phyloP scores from a whole-genome alignment of 768 basidiomycete genomes.

The Auricularia heimuer region DNA sequence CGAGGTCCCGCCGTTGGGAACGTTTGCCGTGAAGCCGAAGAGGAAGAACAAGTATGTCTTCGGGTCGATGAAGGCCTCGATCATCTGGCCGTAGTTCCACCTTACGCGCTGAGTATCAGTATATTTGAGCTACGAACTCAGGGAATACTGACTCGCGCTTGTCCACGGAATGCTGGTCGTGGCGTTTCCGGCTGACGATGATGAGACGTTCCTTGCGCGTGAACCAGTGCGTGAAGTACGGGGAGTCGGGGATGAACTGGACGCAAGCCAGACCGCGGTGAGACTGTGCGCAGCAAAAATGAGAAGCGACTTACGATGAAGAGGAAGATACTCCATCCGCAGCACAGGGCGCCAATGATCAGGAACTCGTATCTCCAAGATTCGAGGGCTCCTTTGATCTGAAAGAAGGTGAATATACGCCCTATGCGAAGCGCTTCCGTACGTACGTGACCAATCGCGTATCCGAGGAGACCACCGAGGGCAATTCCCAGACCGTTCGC shows the following conservation, averaged over 20 bases:
- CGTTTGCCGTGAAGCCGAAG: constrained; percentile 21
- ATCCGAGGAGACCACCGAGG: constrained; percentile 29
- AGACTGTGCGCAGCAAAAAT: neutral
- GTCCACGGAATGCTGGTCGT: constrained; percentile 27
- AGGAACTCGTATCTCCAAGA: constrained; percentile 28
- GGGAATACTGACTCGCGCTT: constrained; percentile 8
- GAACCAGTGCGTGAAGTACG: constrained; percentile 21
- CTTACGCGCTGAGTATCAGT: neutral
- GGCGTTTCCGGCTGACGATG: constrained; percentile 22
- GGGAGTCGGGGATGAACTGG: constrained; percentile 21
- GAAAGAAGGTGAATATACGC: neutral
- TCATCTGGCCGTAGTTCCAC: constrained; percentile 23
- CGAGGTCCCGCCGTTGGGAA: constrained; percentile 20
- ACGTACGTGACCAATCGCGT: constrained; percentile 19
- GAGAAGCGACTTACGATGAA: constrained; percentile 3
- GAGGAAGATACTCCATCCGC: constrained; percentile 21
- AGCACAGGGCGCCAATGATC: constrained; percentile 22
- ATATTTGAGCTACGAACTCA: neutral
- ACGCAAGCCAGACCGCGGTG: rapidly evolving
- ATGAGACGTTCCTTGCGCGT: constrained; percentile 24
- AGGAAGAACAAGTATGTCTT: constrained; percentile 25
- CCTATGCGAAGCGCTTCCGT: constrained; percentile 1
- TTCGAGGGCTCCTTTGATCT: constrained; percentile 22
- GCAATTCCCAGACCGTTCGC: constrained; percentile 34
- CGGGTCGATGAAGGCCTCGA: constrained; percentile 21